phyloP scores from a whole-genome alignment of 2,329 filamentous ascomycete genomes.

The Periglandula ipomoeae region DNA sequence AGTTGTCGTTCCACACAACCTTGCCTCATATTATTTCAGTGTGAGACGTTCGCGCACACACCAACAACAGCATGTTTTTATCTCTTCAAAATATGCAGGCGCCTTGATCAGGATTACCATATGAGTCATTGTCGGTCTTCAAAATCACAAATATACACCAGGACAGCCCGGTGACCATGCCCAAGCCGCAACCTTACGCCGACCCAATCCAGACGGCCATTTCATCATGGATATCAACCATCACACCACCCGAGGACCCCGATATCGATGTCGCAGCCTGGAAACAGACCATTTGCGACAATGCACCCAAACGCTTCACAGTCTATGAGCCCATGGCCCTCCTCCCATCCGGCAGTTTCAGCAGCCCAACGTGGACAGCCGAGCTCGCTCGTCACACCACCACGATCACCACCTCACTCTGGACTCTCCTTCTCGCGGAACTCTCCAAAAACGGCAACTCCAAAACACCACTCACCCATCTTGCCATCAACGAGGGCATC shows the following conservation, averaged over 20 bases:
- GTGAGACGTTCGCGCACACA: no score
- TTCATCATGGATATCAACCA: conserved; percentile 17
- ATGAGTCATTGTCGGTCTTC: no score
- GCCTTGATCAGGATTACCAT: no score
- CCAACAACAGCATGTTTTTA: no score
- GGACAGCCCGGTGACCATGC: conserved; percentile 16
- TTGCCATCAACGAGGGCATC: conserved; percentile 54
- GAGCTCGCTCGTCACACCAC: conserved; percentile 21
- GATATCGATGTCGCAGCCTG: conserved; percentile 7
- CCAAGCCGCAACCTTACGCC: conserved; percentile 13
- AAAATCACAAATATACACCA: background rate
- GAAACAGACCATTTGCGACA: conserved; percentile 23
- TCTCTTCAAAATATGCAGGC: no score
- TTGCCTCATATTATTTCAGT: no score
- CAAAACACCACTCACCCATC: conserved; percentile 35
- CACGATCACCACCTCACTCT: conserved; percentile 29
- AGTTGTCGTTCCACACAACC: no score
- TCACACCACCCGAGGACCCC: background rate
- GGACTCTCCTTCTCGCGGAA: conserved; percentile 36
- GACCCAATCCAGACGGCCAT: conserved; percentile 25
- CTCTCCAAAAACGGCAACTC: conserved; percentile 34
- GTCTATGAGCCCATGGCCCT: conserved; percentile 53
- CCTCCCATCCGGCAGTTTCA: conserved; percentile 50
- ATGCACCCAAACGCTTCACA: conserved; percentile 48
- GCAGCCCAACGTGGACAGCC: conserved; percentile 28